Base-by-base conservation (phyloP, 129 eudicot species). In the Erigeron canadensis region DNA sequence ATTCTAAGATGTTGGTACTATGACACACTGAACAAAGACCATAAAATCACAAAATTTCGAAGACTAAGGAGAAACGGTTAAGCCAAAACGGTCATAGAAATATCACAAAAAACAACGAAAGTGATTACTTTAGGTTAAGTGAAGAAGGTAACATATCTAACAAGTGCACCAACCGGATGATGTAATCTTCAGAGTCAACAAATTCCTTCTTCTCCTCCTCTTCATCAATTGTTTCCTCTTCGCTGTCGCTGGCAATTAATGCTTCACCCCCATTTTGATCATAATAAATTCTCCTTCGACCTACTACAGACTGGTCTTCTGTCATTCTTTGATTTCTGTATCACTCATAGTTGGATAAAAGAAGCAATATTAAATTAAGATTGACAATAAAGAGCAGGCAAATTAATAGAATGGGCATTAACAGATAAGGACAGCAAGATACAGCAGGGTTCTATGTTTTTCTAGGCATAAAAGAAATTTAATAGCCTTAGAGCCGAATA, bases 181-280 rank as follows among this genome's bases (percentile, higher is more conserved):
- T 87, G 76, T 86, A 84, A 84, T 94, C 98, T 86, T 94, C 98
- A 69, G 91, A 79, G 19, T 88, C 87, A 38, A 68, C 80, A 74
- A 87, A 94, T 76, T 81, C 97, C 81, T 81, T 93, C 85, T 94
- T 94, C 69, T 87, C 95, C 69, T 89, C 98, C 41, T 89, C 96
- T 55, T 94, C 98, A 42, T 89, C 98, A 51, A 82, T 74, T 21
- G 83, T 87, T 84, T 87, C 95, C 73, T 89, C 96, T 78, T 89
- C 98, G 69, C 96, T 92, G 50, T 92, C 98, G 84, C 96, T 89
- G 13, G 86, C 83, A 70, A 89, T 84, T 63, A 91, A 84, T 67
- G 97, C 93, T 83, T 91, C 97, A 37, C 97, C 97, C 18, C 97
- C 96, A 81, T 78, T 86, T 77, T 86, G 96, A 81, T 88, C 97